Evolutionary conservation across 495 filamentous ascomycete genomes (phyloP).

Genomic region (Xylaria longipes): DNA sequence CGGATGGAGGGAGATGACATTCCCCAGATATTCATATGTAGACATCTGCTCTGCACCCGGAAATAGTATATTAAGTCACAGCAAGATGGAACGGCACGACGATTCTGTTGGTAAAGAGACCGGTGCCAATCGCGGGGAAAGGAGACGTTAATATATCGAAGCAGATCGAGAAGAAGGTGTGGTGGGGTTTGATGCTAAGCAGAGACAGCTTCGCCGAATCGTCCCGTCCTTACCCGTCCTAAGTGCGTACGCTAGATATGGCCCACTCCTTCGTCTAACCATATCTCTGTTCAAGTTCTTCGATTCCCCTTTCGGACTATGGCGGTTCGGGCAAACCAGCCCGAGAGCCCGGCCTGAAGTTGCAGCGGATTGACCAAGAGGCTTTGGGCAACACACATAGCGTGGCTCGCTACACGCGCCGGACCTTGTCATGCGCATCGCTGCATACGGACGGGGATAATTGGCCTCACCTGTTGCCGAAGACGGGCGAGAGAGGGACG

Average conservation of each 20-base stretch:
- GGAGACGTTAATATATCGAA: conserved; percentile 23
- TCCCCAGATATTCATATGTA: not conserved
- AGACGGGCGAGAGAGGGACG: not conserved
- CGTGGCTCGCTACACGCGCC: not conserved
- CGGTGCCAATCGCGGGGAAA: conserved; percentile 22
- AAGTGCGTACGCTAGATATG: conserved; percentile 3
- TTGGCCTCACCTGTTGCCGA: not conserved
- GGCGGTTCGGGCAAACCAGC: conserved; percentile 19
- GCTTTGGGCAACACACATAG: not conserved
- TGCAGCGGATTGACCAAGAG: not conserved
- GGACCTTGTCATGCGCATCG: not conserved
- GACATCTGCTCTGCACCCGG: not conserved
- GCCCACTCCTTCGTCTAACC: conserved; percentile 6
- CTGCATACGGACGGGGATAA: not conserved
- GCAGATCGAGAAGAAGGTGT: conserved; percentile 17
- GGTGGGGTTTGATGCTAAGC: conserved; percentile 22
- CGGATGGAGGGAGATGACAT: not conserved
- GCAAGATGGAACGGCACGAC: not conserved
- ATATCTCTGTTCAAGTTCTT: conserved; percentile 9
- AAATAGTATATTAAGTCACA: conserved; percentile 18
- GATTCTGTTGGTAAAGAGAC: conserved; percentile 4
- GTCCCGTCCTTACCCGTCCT: conserved; percentile 27
- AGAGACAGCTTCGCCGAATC: conserved; percentile 21
- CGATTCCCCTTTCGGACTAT: conserved; percentile 15
- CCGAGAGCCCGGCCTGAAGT: conserved; percentile 14